phyloP scores from a whole-genome alignment of 192 early-diverging fungal species.

The Coemansia sp. region DNA sequence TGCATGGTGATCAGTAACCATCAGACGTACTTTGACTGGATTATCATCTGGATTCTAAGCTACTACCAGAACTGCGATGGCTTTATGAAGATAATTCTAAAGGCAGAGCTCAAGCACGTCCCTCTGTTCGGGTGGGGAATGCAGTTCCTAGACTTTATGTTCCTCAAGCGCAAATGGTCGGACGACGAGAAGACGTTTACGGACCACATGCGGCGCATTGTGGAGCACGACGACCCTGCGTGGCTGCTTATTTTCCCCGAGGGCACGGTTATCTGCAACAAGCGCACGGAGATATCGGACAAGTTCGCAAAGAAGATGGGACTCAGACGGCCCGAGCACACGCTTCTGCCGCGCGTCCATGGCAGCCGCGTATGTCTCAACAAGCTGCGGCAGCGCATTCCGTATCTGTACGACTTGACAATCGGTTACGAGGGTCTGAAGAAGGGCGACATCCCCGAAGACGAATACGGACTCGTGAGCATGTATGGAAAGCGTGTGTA shows the following conservation, averaged over 20 bases:
- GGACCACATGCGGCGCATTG: slow-evolving; percentile 59
- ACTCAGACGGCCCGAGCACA: slow-evolving; percentile 60
- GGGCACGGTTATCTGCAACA: slow-evolving; percentile 85
- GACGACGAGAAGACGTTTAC: slow-evolving; percentile 69
- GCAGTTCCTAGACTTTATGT: slow-evolving; percentile 92
- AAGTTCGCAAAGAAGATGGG: slow-evolving; percentile 72
- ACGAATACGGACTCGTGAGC: slow-evolving; percentile 75
- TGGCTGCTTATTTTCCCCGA: slow-evolving; percentile 97
- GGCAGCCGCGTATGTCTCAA: slow-evolving; percentile 76
- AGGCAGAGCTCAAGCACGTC: slow-evolving; percentile 74
- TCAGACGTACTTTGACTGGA: slow-evolving; percentile 56
- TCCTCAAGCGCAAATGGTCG: slow-evolving; percentile 84
- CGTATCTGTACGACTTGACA: slow-evolving; percentile 85
- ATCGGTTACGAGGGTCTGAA: slow-evolving; percentile 82
- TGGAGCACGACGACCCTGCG: slow-evolving; percentile 65
- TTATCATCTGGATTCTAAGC: slow-evolving; percentile 59
- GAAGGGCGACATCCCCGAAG: slow-evolving; percentile 75
- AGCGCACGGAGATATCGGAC: slow-evolving; percentile 67
- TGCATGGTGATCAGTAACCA: slow-evolving; percentile 53
- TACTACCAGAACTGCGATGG: slow-evolving; percentile 74
- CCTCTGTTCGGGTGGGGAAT: slow-evolving; percentile 90
- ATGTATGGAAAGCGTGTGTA: slow-evolving; percentile 73
- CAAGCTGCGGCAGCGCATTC: slow-evolving; percentile 63
- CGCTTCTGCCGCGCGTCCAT: slow-evolving; percentile 83
- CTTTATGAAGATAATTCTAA: slow-evolving; percentile 89